Evolutionary conservation across 1,284 basidiomycete species (phyloP).

Genomic region (Amylostereum chailletii): DNA sequence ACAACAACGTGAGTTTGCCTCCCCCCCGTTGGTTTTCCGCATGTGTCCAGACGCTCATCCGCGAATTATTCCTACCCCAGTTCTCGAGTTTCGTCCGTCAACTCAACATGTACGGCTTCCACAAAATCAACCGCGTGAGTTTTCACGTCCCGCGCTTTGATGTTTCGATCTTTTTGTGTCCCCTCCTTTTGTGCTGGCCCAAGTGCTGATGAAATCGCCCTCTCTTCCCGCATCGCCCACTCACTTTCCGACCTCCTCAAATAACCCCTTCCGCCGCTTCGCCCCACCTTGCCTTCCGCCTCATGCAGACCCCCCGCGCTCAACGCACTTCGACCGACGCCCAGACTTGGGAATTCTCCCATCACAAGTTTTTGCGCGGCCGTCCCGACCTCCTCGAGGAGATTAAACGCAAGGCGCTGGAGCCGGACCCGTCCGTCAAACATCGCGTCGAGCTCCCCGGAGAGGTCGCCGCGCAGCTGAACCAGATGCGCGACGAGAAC

Average conservation of each 20-base stretch:
- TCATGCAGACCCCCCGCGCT: constrained; percentile 66
- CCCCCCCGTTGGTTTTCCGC: constrained; percentile 4
- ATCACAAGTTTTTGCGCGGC: constrained; percentile 77
- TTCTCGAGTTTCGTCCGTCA: constrained; percentile 87
- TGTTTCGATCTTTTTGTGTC: not conserved
- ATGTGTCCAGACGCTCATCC: constrained; percentile 6
- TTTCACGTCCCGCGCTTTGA: not conserved
- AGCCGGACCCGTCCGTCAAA: constrained; percentile 60
- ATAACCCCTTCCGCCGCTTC: not conserved
- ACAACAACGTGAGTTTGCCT: constrained; percentile 60
- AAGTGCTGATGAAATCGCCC: constrained; percentile 5
- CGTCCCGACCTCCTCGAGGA: constrained; percentile 78
- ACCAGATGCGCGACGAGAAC: constrained; percentile 63
- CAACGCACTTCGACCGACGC: constrained; percentile 72
- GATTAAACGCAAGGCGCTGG: constrained; percentile 79
- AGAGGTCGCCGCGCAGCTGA: constrained; percentile 64
- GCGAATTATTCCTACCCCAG: constrained; percentile 26
- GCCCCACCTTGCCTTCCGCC: constrained; percentile 2
- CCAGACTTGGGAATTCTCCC: constrained; percentile 86
- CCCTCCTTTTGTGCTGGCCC: constrained; percentile 1
- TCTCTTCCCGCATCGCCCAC: constrained; percentile 1
- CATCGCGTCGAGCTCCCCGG: constrained; percentile 70
- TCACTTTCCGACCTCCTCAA: constrained; percentile 1
- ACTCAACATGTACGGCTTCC: constrained; percentile 86
- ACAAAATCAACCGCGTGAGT: constrained; percentile 73